phyloP scores from a whole-genome alignment of 2,329 filamentous ascomycete genomes.

The Aspergillus bombycis region DNA sequence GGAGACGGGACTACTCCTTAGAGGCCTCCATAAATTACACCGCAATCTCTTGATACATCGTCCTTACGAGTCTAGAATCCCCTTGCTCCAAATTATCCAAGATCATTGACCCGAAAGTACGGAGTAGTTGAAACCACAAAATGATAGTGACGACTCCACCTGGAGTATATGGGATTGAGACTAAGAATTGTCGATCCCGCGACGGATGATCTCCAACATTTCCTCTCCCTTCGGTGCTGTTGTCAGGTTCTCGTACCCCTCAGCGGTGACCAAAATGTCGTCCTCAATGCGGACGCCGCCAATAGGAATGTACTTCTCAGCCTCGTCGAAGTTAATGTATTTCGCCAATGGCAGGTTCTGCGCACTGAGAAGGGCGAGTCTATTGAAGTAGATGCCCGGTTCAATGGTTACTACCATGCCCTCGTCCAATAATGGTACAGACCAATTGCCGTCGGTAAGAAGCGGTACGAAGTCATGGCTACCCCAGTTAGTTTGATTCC shows the following conservation, averaged over 20 bases:
- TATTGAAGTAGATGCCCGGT: constrained; percentile 54
- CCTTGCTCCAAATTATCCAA: not conserved
- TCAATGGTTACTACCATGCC: constrained; percentile 62
- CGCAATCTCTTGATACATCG: not conserved
- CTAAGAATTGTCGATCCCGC: constrained; percentile 21
- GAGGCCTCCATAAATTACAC: not conserved
- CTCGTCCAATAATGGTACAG: constrained; percentile 47
- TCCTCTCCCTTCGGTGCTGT: constrained; percentile 69
- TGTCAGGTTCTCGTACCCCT: constrained; percentile 73
- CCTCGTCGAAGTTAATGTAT: constrained; percentile 45
- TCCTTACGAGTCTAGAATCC: not conserved
- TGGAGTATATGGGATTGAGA: not conserved
- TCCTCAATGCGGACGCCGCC: constrained; percentile 52
- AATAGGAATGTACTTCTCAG: constrained; percentile 43
- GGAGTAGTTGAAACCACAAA: not conserved
- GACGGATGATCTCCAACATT: constrained; percentile 45
- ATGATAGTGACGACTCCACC: constrained; percentile 1
- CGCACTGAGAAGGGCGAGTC: constrained; percentile 40
- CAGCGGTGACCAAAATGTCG: constrained; percentile 71
- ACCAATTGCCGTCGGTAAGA: constrained; percentile 21
- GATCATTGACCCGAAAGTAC: not conserved
- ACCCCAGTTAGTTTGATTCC: not conserved
- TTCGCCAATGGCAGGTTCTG: constrained; percentile 33
- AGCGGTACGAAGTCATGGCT: not conserved
- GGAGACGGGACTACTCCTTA: not conserved